Base-by-base conservation (phyloP, 148 eudicot species). In the Rhododendron vialii region DNA sequence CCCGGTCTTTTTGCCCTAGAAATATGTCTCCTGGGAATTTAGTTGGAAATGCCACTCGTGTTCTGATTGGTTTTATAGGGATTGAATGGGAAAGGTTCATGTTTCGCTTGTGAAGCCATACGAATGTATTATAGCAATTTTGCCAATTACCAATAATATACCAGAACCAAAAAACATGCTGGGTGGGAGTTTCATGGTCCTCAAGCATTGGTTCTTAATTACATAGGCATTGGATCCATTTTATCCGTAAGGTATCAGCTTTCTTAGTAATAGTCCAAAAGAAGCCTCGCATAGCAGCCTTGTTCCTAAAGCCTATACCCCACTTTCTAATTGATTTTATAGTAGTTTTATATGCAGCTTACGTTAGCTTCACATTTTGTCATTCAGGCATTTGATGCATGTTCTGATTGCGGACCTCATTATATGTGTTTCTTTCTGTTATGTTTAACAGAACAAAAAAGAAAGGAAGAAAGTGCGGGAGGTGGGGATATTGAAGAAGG, bases 381-480 rank as follows among this genome's bases (percentile, higher is more conserved):
- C 65, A 13, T 20, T 18, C 14, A 63, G 48, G 33, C 38, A 1
- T 35, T 26, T 84, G 38, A n/a, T 74, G 77, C 9, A 9, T 57
- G 55, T 69, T 85, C 11, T n/a, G 38, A 55, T 57, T 77, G n/a
- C 38, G 73, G 50, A 74, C 53, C 80, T 76, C 8, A 36, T 73
- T 36, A 17, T 22, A 24, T 82, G 59, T 71, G 51, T 35, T 71
- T 33, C 38, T 71, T 71, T 28, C 55, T 88, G 20, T 51, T 87
- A 38, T 74, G 26, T 86, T 85, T 86, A 84, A 82, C 98, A 96
- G 98, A 96, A 96, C 92, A 96, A 96, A 89, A 96, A 96, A 86
- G 99, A 96, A 88, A 90, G 99, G 91, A 95, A 96, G 89, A 96
- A 96, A 90, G 98, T 96, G 73, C 91, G 99, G 89, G 99, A 96